Base-by-base conservation (phyloP, 1,139 yeast species). In the Geotrichum bryndzae region DNA sequence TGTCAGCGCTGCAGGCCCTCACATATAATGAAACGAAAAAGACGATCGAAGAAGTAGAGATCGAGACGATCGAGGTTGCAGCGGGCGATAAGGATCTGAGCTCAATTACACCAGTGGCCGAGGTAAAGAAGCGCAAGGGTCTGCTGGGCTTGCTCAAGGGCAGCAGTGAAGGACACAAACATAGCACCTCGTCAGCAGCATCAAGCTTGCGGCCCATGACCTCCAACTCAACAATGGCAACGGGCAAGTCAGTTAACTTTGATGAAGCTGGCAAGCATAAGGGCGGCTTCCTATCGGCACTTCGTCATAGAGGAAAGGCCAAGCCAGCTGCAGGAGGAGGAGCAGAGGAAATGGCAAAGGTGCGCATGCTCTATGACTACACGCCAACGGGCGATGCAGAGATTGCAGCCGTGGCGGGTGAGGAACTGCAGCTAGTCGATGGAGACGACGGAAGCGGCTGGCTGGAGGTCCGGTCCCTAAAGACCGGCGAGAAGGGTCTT, bases 371-470 rank as follows among this genome's bases (percentile, higher is more conserved):
- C 29, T 94, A 87, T 70, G 80, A 80, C 0, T 94, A 92, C 71
- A 74, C 80, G 4, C 86, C 95, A 0, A 76, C 82, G 3, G 96
- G 91, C 3, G 83, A 79, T 41, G 98, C 91, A 70, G 99, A 94
- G 74, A 76, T 85, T 0, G 74, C 84, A 1, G 76, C 94, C 1
- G 65, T 69, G 8, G 82, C 83, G 0, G 92, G 95, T 6, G 96
- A 89, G 56, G 70, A 75, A 3, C 74, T 92, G 51, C 76, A 75
- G 3, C 80, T 94, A 2, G 64, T 87, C 0, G 85, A 83, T 58
- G 77, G 77, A 2, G 98, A 94, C 72, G 94, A 89, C 67, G 97
- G 97, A 0, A 86, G 94, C 7, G 99, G 99, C 0, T 95, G 99
- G 99, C 87, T 96, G 0, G 74, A 76, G 67, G 83, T 87, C 68